phyloP scores from a whole-genome alignment of 1,284 basidiomycete species.

The Stygiomarasmius scandens region DNA sequence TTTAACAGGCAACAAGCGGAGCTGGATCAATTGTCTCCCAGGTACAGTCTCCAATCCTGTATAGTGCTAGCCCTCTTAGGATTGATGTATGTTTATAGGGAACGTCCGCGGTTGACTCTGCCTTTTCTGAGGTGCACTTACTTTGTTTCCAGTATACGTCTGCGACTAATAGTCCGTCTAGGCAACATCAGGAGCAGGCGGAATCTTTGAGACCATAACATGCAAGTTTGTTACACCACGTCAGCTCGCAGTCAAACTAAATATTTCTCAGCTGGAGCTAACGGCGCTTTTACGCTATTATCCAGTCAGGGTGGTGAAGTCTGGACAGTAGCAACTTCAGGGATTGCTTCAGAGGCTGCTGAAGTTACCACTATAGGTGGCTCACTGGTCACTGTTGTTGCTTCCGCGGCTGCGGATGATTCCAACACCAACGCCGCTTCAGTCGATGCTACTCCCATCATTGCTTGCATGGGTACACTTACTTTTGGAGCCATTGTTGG shows the following conservation, averaged over 20 bases:
- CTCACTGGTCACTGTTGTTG: slow-evolving; percentile 48
- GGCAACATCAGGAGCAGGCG: slow-evolving; percentile 17
- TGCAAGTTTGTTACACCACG: not conserved
- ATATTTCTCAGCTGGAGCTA: slow-evolving; percentile 42
- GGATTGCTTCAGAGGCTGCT: slow-evolving; percentile 44
- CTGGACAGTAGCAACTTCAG: slow-evolving; percentile 33
- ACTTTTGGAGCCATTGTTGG: slow-evolving; percentile 36
- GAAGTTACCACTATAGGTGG: slow-evolving; percentile 54
- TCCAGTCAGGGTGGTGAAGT: slow-evolving; percentile 41
- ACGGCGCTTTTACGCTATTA: slow-evolving; percentile 40
- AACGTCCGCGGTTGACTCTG: not conserved
- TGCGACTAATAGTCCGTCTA: not conserved
- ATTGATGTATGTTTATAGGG: not conserved
- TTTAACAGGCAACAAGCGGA: not conserved
- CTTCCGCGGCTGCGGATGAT: slow-evolving; percentile 27
- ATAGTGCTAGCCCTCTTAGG: too few relatives aligned
- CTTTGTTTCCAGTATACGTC: too few relatives aligned
- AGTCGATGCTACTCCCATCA: slow-evolving; percentile 30
- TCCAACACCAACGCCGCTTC: slow-evolving; percentile 20
- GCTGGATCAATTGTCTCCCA: not conserved
- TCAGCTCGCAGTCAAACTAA: not conserved
- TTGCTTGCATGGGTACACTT: slow-evolving; percentile 45
- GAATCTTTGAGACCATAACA: slow-evolving; percentile 20
- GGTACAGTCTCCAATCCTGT: too few relatives aligned
- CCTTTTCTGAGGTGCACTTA: not conserved